Conservation (phyloP, 768 basidiomycete genomes). For the Podaxis pistillaris region DNA sequence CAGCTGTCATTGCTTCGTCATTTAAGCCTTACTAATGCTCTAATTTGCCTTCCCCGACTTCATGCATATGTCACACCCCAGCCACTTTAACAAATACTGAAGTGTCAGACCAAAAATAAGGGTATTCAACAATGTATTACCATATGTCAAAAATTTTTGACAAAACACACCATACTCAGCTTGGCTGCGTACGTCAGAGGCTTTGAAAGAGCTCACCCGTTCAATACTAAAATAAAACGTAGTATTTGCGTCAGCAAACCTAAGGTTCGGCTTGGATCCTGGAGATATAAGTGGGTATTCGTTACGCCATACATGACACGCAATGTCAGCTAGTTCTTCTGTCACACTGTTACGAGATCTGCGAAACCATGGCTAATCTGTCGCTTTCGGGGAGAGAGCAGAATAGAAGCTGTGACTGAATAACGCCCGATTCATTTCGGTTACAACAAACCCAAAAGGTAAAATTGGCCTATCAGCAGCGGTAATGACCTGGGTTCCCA, state of each 20-base stretch:
- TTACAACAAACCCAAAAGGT: constrained; percentile 5
- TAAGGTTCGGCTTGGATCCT: not conserved
- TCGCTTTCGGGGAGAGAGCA: not conserved
- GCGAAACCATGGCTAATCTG: not conserved
- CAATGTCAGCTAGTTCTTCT: not conserved
- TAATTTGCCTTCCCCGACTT: not conserved
- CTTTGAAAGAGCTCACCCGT: not conserved
- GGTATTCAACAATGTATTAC: not conserved
- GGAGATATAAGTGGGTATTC: not conserved
- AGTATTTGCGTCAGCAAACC: not conserved
- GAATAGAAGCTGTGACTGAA: not conserved
- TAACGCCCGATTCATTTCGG: not conserved
- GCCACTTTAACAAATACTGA: not conserved
- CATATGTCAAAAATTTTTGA: not conserved
- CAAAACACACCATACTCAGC: not conserved
- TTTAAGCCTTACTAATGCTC: too few species aligned
- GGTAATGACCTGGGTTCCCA: not conserved
- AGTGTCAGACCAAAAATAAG: not conserved
- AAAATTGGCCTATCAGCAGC: not conserved
- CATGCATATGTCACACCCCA: not conserved
- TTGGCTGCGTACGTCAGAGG: not conserved
- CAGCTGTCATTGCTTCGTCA: too few species aligned
- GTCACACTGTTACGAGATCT: not conserved
- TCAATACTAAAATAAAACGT: not conserved
- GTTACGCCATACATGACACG: not conserved